Evolutionary conservation across 768 basidiomycete genomes (phyloP).

Genomic region (Boletus tomentosulus): DNA sequence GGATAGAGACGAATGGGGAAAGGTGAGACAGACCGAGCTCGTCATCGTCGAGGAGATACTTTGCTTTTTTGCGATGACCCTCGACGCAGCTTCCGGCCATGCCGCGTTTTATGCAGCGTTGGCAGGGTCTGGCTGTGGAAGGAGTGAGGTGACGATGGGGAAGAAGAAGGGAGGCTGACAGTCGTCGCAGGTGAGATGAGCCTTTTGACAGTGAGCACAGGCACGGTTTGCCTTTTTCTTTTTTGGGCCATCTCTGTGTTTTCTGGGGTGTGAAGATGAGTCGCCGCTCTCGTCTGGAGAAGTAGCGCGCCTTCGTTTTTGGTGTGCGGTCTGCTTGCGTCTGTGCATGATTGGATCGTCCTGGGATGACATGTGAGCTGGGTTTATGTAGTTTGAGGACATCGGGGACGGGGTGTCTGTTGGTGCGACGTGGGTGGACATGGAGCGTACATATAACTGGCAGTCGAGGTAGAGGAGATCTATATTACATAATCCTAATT

Average conservation of each 20-base stretch:
- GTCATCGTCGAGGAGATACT: conserved; percentile 91
- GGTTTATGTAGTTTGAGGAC: conserved; percentile 37
- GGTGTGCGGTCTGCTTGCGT: conserved; percentile 38
- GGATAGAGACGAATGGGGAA: conserved; percentile 1
- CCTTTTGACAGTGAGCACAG: conserved; percentile 95
- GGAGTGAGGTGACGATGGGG: conserved; percentile 9
- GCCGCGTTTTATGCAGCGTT: conserved; percentile 92
- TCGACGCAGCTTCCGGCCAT: conserved; percentile 87
- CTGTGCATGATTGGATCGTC: conserved; percentile 28
- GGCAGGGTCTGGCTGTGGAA: conserved; percentile 84
- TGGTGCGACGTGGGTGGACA: conserved; percentile 3
- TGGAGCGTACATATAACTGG: not conserved
- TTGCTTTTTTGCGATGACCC: conserved; percentile 96
- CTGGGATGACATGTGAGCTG: conserved; percentile 35
- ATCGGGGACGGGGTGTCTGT: conserved; percentile 3
- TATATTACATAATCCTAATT: conserved; percentile 18
- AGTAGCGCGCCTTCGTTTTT: conserved; percentile 61
- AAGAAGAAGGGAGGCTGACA: conserved; percentile 49
- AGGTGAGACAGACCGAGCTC: conserved; percentile 65
- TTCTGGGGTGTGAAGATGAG: conserved; percentile 43
- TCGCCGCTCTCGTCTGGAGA: conserved; percentile 56
- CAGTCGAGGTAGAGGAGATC: conserved; percentile 11
- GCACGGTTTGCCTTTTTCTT: conserved; percentile 95
- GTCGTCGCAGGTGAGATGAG: conserved; percentile 98
- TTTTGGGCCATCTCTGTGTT: conserved; percentile 72